A percentile compares a stretch with the other conserved stretches of the same genome.
Conservation (phyloP, 2,329 filamentous ascomycete species). For the Ceratocystis eucalypticola region DNA sequence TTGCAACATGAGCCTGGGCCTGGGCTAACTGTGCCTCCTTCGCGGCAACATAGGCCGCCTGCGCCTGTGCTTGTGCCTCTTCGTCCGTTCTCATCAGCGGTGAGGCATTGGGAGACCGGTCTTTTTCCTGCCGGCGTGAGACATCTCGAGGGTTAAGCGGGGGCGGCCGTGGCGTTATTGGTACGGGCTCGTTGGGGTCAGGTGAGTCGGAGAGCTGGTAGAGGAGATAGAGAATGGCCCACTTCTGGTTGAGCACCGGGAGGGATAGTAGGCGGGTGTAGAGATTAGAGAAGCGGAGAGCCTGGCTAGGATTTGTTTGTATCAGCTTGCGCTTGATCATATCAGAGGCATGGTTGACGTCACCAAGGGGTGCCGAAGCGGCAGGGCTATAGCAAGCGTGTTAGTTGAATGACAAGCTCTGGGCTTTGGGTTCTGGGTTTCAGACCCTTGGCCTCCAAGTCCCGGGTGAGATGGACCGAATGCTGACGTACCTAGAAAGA, state of each 20-base stretch:
- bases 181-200: conserved; percentile 39
- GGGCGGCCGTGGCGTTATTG: conserved; percentile 29
- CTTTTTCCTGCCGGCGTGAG: conserved; percentile 28
- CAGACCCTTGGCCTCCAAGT: neutral
- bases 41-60: conserved; percentile 29
- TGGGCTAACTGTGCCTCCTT: conserved; percentile 29
- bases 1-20: conserved; percentile 9
- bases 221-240: conserved; percentile 86
- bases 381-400: conserved; percentile 13
- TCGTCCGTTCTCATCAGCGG: conserved; percentile 33
- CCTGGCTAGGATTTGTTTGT: conserved; percentile 62
- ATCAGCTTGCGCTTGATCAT: conserved; percentile 81
- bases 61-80: conserved; percentile 23
- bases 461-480: too few relatives aligned
- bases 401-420: neutral
- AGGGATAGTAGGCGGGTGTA: conserved; percentile 82
- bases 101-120: conserved; percentile 27
- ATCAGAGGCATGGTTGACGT: conserved; percentile 85
- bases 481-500: conserved; percentile 35
- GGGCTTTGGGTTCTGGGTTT: neutral
- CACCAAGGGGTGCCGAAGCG: conserved; percentile 36
- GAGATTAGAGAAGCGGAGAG: conserved; percentile 75
- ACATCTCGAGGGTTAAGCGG: conserved; percentile 29
- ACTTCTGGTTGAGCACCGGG: conserved; percentile 87
- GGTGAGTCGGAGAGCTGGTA: conserved; percentile 65